Evolutionary conservation across 2,329 filamentous ascomycete species (phyloP).

Genomic region (Penicillium sp.): DNA sequence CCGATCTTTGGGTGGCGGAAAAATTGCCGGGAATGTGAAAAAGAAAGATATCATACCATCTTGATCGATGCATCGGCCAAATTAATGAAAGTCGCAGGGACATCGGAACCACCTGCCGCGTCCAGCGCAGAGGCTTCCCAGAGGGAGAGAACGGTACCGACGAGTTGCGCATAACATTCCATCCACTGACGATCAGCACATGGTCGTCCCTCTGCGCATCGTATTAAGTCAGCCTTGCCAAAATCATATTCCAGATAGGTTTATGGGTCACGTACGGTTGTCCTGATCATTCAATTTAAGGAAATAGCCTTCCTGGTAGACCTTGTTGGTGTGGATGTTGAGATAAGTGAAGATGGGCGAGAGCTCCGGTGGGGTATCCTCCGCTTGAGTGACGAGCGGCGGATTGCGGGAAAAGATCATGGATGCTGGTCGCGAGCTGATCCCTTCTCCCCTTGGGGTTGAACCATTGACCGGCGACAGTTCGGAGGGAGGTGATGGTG

Average conservation of each 20-base stretch:
- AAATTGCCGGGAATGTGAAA: not conserved
- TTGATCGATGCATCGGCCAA: slow-evolving; percentile 96
- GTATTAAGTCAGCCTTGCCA: slow-evolving; percentile 33
- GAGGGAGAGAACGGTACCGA: slow-evolving; percentile 89
- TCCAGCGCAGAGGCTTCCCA: slow-evolving; percentile 96
- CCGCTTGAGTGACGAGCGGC: slow-evolving; percentile 79
- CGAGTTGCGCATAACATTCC: slow-evolving; percentile 95
- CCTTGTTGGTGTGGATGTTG: slow-evolving; percentile 92
- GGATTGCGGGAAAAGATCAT: slow-evolving; percentile 87
- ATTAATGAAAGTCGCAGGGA: slow-evolving; percentile 92
- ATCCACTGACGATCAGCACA: slow-evolving; percentile 88
- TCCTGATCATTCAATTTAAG: slow-evolving; percentile 96
- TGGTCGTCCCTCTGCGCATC: slow-evolving; percentile 73
- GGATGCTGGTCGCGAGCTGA: slow-evolving; percentile 73
- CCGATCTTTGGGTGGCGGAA: not conserved
- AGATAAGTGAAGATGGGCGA: slow-evolving; percentile 92
- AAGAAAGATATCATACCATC: slow-evolving; percentile 68
- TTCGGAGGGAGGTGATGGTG: slow-evolving; percentile 38
- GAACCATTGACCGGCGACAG: slow-evolving; percentile 44
- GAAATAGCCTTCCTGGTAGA: slow-evolving; percentile 98
- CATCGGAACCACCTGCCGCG: slow-evolving; percentile 80
- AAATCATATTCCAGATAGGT: too few species aligned
- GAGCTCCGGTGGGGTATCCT: slow-evolving; percentile 88
- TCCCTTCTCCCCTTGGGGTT: slow-evolving; percentile 51
- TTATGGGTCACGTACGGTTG: slow-evolving; percentile 66